Conservation (phyloP, 1,284 basidiomycete genomes). For the Puccinia triticina region DNA sequence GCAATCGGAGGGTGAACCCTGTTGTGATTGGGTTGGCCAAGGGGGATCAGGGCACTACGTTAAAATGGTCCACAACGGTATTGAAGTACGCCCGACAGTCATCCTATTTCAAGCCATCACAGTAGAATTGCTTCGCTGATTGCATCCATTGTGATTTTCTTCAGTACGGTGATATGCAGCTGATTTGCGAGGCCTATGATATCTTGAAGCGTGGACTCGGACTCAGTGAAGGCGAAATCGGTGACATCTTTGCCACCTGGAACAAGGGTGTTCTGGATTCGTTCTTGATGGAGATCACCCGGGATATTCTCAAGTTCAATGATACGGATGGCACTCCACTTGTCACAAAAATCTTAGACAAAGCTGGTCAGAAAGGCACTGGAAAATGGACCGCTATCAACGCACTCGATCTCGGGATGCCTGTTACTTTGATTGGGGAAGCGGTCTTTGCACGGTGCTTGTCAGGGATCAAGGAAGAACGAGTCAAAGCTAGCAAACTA, state of each 20-base stretch:
- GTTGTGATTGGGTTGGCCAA: constrained; percentile 99
- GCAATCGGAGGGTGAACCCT: constrained; percentile 91
- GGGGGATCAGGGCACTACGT: constrained; percentile 92
- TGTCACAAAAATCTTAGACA: constrained; percentile 89
- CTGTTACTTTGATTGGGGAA: constrained; percentile 97
- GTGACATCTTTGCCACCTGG: constrained; percentile 68
- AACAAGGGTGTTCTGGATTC: constrained; percentile 99
- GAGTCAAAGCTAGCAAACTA: constrained; percentile 85
- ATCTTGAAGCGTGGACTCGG: constrained; percentile 96
- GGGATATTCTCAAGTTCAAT: constrained; percentile 92
- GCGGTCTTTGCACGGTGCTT: constrained; percentile 98
- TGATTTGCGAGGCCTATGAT: constrained; percentile 97
- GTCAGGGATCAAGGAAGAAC: constrained; percentile 97
- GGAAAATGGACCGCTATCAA: constrained; percentile 99
- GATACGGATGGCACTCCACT: constrained; percentile 91
- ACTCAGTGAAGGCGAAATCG: constrained; percentile 62
- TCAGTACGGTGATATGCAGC: constrained; percentile 97
- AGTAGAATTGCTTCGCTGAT: background rate
- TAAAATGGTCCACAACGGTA: constrained; percentile 99
- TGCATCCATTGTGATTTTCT: background rate
- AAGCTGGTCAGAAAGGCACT: constrained; percentile 98
- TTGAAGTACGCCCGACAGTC: constrained; percentile 53
- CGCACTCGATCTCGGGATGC: constrained; percentile 89
- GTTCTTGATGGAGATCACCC: constrained; percentile 97
- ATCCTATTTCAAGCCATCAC: constrained; percentile 50